These are phyloP conservation scores for Cubamyces sp. DNA, from an alignment of 768 basidiomycete species.

Conservation along the genomic window DNA sequence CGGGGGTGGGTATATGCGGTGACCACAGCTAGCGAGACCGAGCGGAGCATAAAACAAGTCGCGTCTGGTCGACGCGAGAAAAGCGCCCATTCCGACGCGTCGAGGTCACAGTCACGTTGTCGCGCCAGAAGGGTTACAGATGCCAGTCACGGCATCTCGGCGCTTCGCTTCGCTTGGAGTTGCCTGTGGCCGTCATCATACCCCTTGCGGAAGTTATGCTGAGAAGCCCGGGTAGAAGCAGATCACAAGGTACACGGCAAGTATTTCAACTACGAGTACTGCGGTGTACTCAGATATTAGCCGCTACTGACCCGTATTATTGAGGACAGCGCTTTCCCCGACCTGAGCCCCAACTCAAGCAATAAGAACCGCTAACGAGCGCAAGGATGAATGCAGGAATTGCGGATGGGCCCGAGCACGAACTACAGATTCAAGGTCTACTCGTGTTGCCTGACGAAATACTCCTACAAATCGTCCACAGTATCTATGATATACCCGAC, in stretches of 20 bases:
- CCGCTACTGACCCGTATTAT: too few relatives aligned
- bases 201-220: too few relatives aligned
- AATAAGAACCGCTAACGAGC: too few relatives aligned
- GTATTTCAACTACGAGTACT: too few relatives aligned
- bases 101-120: constrained; percentile 14
- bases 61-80: constrained; percentile 3
- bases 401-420: too few relatives aligned
- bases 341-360: too few relatives aligned
- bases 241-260: too few relatives aligned
- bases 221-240: too few relatives aligned
- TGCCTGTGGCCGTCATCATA: too few relatives aligned
- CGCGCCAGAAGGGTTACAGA: constrained; percentile 2
- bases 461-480: constrained; percentile 21
- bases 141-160: not conserved
- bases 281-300: too few relatives aligned
- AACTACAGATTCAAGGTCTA: not conserved
- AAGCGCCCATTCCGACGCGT: constrained; percentile 16
- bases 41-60: not conserved
- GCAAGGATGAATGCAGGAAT: too few relatives aligned
- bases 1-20: not conserved
- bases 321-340: too few relatives aligned
- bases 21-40: not conserved
- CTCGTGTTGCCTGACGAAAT: constrained; percentile 31
- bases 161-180: not conserved
- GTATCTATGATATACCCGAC: constrained; percentile 21